Base-by-base conservation (phyloP, 192 early-diverging fungal genomes). In the Umbelopsis sp. region DNA sequence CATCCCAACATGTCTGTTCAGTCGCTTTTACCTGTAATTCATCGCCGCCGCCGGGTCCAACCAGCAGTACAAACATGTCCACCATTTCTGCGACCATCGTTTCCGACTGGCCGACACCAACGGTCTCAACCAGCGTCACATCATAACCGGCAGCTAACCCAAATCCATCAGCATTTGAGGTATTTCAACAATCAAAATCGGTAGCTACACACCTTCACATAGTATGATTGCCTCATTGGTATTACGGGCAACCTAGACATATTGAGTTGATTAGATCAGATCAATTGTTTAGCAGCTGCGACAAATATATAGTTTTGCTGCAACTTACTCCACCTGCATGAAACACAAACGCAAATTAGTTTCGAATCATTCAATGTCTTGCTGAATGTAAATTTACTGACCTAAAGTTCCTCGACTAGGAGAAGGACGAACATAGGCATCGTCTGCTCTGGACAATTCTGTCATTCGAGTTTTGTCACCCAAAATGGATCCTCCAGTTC, bases 381-480 rank as follows among this genome's bases (percentile, higher is more conserved):
- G 27, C 1, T 30, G 27, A 30, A 30, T 30, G 3, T 1, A 30
- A 30, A 2, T 30, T 13, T 2, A 3, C 50, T 70, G 82, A 78
- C 90, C 93, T 33, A 94, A 74, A 4, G 92, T 90, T 25, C 93
- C 90, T 25, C 90, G 75, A 72, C 81, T 87, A 13, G 92, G 91
- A 49, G 92, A 91, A 20, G 92, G 92, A n/a, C 92, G 81, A 44
- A 95, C 85, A 67, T 89, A 95, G 0, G 93, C 93, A 41, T 78
- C 74, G 4, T 74, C 70, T 46, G 84, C 66, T 10, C 81, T 78
- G 1, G 91, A 89, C n/a, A 95, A 79, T 20, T 87, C 81, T 35
- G 87, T 84, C 93, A 95, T 95, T 21, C 93, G 80, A 20, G 93
- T 95, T 73, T 94, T 95, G 81, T 95, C 93, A 46, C 92, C 93